Evolutionary conservation across 2,329 filamentous ascomycete species (phyloP), one percentile per base, ranked within the genome.

Genomic region (Purpureocillium takamizusanense): DNA sequence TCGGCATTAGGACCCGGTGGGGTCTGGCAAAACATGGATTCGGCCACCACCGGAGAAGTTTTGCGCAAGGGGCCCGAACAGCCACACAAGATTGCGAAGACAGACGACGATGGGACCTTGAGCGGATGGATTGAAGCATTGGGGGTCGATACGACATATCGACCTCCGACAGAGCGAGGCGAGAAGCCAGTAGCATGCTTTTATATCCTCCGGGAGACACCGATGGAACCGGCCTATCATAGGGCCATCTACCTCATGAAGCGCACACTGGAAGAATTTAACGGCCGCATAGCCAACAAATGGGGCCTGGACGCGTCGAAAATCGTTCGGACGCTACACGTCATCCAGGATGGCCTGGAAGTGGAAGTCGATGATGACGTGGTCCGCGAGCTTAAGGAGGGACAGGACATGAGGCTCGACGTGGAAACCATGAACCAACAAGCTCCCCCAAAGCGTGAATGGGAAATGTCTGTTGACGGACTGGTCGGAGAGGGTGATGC

Each of bases 351-450:
- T 46, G 87, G 87, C 0, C 63, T 95, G 2, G 79, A 88, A 51
- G 79, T 97, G 39, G 78, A 94, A 53, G 74, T 97, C 50, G 92
- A 97, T 52, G 88, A 97, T 53, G 88, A 95, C 45, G 81, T 94
- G 35, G 77, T 97, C 25, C 75, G 76, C 33, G 83, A 90, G 57
- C 69, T 97, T 37, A 76, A 79, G 2, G 92, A 98, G 63, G 89
- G 88, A 25, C 87, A 97, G 59, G 90, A 95, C 53, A 92, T 97
- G 83, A 76, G 81, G 42, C 72, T 85, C 41, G 81, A 92, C 49
- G 69, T 85, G 31, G 56, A 58, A 14, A 69, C 75, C 48, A 51
- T 66, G 4, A 61, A 65, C 23, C 50, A 51, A 23, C 35, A 49
- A 17, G 29, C 40, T 9, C 33, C 32, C 18, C 50, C 65, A 30